phyloP scores from a whole-genome alignment of 768 basidiomycete species.

The Leccinum sublutescens region DNA sequence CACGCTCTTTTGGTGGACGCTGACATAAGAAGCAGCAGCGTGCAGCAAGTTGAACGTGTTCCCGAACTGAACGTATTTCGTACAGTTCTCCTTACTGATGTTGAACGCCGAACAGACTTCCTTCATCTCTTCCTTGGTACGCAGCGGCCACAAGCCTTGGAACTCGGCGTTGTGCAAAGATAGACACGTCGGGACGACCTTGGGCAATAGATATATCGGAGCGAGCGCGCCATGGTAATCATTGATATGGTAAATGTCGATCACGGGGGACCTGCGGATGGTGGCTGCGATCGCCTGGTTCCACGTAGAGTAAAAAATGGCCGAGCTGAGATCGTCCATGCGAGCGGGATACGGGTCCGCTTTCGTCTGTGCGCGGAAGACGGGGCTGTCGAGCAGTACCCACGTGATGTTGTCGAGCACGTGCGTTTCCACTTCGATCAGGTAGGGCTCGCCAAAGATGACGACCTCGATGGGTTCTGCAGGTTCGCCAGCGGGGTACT shows the following conservation, averaged over 20 bases:
- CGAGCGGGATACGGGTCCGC: conserved; percentile 94
- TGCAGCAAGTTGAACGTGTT: conserved; percentile 97
- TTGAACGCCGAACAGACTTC: conserved; percentile 98
- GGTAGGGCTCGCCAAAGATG: conserved; percentile 93
- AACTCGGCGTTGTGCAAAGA: conserved; percentile 97
- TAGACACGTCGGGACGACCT: conserved; percentile 85
- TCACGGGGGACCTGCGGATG: conserved; percentile 78
- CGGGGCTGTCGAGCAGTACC: conserved; percentile 90
- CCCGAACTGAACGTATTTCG: conserved; percentile 96
- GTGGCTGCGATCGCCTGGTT: conserved; percentile 95
- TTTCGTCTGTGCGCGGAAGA: conserved; percentile 96
- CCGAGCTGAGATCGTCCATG: conserved; percentile 95
- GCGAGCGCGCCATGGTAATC: conserved; percentile 94
- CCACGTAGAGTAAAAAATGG: conserved; percentile 98
- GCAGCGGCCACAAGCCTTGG: conserved; percentile 94
- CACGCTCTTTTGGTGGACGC: conserved; percentile 86
- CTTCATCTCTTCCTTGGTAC: conserved; percentile 98
- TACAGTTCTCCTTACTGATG: conserved; percentile 93
- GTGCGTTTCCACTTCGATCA: conserved; percentile 95
- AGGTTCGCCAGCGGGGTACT: conserved; percentile 89
- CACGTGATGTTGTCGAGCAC: conserved; percentile 93
- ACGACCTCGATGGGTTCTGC: conserved; percentile 94
- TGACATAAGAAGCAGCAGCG: conserved; percentile 90
- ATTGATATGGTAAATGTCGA: conserved; percentile 94
- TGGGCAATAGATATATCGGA: conserved; percentile 87